Evolutionary conservation across 495 filamentous ascomycete genomes (phyloP), one percentile per base, ranked within the genome.

Genomic region (Trichoderma reesei): DNA sequence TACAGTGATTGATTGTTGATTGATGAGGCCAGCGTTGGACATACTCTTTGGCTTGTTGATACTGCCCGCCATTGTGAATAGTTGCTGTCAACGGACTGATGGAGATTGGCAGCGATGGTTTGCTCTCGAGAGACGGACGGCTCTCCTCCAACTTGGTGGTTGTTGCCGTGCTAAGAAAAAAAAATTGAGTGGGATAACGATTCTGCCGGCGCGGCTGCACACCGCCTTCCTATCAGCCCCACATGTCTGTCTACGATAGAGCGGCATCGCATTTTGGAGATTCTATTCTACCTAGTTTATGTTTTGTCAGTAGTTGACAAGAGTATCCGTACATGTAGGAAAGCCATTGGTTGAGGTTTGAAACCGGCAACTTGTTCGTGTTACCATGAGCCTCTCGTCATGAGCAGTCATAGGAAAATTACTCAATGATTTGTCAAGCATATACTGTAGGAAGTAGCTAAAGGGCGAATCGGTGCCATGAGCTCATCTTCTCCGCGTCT

Each of bases 41-140:
- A 60, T 61, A 82, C 82, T 84, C 65, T 75, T 78, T 5, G 80
- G 80, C 63, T 83, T 84, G 41, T 74, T 82, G 65, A 81, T 78
- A 67, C 75, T 75, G 61, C 77, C 77, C 41, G 74, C 76, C 78
- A 80, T 80, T 64, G 63, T 67, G 60, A 46, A 64, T 37, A n/a
- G 59, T 62, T 18, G 26, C 46, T 46, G 62, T 46, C 39, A 39
- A 41, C 60, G 26, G 1, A 26, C 64, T 34, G n/a, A 2, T 67
- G 38, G 33, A 31, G 6, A 41, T 36, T 11, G 31, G 16, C 26
- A 33, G 26, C 31, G 56, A 39, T 39, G 9, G 7, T 46, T 46
- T 62, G 61, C 54, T 16, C 41, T 14, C 46, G 34, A 13, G 33
- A 34, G 26, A 54, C 37, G 16, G 41, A 7, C 60, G 33, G 34